A percentile compares a stretch with the other conserved stretches of the same genome.
phyloP scores from a whole-genome alignment of 1,284 basidiomycete genomes.

The Thelephora terrestris region DNA sequence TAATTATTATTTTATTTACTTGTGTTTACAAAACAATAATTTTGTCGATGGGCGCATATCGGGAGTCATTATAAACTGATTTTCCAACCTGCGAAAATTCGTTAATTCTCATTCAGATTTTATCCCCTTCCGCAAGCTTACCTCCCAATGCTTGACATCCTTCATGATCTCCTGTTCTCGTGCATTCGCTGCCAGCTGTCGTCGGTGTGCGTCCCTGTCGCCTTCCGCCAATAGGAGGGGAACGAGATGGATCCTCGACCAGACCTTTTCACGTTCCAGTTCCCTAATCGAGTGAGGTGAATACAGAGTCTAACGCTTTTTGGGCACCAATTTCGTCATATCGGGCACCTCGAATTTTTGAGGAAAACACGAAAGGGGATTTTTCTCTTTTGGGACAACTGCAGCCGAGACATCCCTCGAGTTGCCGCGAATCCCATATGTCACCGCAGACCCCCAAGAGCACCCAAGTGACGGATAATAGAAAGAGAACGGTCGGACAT shows the following conservation, averaged over 20 bases:
- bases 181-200: conserved; percentile 68
- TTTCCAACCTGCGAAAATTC: conserved; percentile 49
- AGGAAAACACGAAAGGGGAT: no score
- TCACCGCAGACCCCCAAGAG: no score
- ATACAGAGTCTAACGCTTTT: background rate
- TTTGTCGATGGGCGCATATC: conserved; percentile 60
- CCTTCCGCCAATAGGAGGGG: conserved; percentile 89
- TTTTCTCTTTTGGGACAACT: no score
- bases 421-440: no score
- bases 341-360: no score
- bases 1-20: background rate
- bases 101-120: conserved; percentile 5
- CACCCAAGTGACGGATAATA: no score
- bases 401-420: no score
- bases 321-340: no score
- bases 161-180: conserved; percentile 94
- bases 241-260: conserved; percentile 94
- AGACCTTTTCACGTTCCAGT: conserved; percentile 86
- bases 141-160: conserved; percentile 92
- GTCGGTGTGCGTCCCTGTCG: conserved; percentile 84
- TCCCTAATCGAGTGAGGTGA: conserved; percentile 47
- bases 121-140: conserved; percentile 33
- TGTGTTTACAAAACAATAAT: conserved; percentile 47
- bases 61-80: conserved; percentile 79
- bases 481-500: no score